These are phyloP conservation scores for Bipolaris oryzae DNA, from an alignment of 2,329 filamentous ascomycete species.

Conservation along the genomic window DNA sequence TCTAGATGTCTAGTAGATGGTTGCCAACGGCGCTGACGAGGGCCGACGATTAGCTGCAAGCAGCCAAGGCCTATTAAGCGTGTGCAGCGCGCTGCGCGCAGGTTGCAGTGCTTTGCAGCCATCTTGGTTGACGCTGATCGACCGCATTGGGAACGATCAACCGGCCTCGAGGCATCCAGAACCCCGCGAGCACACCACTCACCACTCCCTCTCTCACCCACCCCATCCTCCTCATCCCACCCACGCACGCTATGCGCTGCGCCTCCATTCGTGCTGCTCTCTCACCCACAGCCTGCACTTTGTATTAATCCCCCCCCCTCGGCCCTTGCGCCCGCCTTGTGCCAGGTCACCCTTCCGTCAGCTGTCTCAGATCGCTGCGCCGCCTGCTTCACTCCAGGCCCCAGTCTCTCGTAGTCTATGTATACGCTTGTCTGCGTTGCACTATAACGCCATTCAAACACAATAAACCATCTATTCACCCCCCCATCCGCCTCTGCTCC, in stretches of 20 bases:
- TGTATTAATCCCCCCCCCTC: constrained; percentile 27
- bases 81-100: constrained; percentile 23
- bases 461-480: constrained; percentile 15
- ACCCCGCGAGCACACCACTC: constrained; percentile 10
- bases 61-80: constrained; percentile 19
- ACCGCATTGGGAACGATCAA: constrained; percentile 21
- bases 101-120: constrained; percentile 22
- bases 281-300: constrained; percentile 16
- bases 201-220: constrained; percentile 19
- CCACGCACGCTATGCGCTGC: constrained; percentile 28
- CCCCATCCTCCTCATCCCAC: constrained; percentile 20
- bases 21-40: constrained; percentile 16
- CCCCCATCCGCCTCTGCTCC: constrained; percentile 1
- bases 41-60: constrained; percentile 26
- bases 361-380: constrained; percentile 32
- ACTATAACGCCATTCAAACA: constrained; percentile 24
- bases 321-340: constrained; percentile 28
- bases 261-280: constrained; percentile 28
- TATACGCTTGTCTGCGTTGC: constrained; percentile 26
- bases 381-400: constrained; percentile 25
- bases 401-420: constrained; percentile 19
- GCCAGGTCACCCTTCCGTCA: constrained; percentile 36
- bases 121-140: constrained; percentile 30
- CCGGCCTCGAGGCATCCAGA: constrained; percentile 15
- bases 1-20: constrained; percentile 12